phyloP scores from a whole-genome alignment of 176 grass and related monocot genomes.

The Aegilops tauschii region DNA sequence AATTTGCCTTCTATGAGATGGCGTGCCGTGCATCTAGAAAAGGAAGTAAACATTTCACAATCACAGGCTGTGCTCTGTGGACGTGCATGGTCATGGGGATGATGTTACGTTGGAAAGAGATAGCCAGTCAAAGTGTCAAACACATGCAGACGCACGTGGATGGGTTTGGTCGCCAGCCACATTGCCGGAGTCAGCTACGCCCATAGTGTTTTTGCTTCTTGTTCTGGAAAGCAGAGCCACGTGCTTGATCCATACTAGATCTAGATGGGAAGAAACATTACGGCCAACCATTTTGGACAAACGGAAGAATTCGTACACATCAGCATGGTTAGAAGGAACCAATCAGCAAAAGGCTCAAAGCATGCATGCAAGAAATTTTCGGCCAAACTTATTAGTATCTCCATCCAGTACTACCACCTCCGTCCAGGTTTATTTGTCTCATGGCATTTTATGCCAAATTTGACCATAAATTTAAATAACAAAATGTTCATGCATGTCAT shows the following conservation, averaged over 20 bases:
- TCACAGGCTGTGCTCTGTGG: not conserved
- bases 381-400: not conserved
- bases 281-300: conserved; percentile 9
- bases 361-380: not conserved
- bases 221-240: not conserved
- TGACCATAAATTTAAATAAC: no score
- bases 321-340: conserved; percentile 9
- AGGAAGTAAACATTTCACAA: not conserved
- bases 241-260: not conserved
- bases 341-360: not conserved
- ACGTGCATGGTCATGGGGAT: not conserved
- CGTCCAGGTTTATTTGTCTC: no score
- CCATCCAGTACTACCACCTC: not conserved
- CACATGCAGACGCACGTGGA: conserved; percentile 22
- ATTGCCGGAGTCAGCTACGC: not conserved
- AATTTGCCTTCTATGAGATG: not conserved
- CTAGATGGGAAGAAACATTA: conserved; percentile 12
- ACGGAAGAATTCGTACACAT: not conserved
- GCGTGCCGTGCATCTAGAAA: not conserved
- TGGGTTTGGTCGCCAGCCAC: conserved; percentile 25
- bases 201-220: not conserved
- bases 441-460: no score
- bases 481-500: no score
- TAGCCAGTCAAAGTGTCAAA: conserved; percentile 42
- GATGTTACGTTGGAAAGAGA: not conserved